Percentiles rank a stretch among this genome's conserved stretches.
Evolutionary conservation across 148 eudicot species (phyloP).

Genomic region (Salicornia ramosissima): DNA sequence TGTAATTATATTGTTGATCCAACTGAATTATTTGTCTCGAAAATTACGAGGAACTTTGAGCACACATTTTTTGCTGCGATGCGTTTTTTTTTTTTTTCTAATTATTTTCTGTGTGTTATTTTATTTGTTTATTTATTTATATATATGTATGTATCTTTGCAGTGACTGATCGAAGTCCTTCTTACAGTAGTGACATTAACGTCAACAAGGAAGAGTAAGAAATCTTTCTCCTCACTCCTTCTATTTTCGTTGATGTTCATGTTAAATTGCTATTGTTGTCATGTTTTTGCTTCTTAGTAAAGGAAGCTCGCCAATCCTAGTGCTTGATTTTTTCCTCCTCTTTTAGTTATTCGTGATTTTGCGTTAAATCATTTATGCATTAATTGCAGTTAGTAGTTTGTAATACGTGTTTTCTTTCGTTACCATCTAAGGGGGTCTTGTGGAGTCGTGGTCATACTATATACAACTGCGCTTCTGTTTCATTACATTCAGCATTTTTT

Average conservation of each 20-base stretch:
- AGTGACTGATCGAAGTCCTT: constrained; percentile 32
- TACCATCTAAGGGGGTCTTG: not conserved
- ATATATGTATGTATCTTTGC: not conserved
- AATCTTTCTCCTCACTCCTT: not conserved
- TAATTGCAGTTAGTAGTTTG: constrained; percentile 2
- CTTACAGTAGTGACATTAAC: constrained; percentile 24
- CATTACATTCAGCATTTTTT: not conserved
- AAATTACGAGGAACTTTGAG: not conserved
- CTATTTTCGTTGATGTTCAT: not conserved
- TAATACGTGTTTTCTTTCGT: constrained; percentile 3
- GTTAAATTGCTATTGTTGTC: not conserved
- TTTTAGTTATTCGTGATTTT: constrained; percentile 13
- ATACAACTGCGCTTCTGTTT: not conserved
- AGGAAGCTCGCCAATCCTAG: not conserved
- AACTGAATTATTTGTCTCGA: constrained; percentile 4
- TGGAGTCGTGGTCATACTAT: not conserved
- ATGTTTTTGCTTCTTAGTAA: not conserved
- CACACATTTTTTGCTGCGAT: constrained; percentile 6
- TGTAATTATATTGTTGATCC: constrained; percentile 7
- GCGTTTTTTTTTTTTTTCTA: not conserved
- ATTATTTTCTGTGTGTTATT: no score
- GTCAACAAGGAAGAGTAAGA: constrained; percentile 28
- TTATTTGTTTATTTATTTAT: no score
- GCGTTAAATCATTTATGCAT: constrained; percentile 19
- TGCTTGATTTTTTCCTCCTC: not conserved